Evolutionary conservation across 306 rosid species (phyloP).

Genomic region (Fragaria iinumae): DNA sequence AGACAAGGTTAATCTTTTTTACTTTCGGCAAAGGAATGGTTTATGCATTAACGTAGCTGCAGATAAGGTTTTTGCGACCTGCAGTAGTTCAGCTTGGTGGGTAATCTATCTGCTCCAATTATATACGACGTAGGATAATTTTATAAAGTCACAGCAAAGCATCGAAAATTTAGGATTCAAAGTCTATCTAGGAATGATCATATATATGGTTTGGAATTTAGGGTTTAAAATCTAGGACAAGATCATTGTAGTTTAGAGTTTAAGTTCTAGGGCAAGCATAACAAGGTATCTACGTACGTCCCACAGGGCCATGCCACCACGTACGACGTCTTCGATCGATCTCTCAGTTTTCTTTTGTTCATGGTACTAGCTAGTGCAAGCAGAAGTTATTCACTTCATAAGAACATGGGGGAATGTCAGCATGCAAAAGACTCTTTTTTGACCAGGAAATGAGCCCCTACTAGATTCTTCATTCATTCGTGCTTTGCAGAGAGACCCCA

Average conservation of each 20-base stretch:
- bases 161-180: neutral
- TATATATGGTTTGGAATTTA: too few species aligned
- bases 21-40: conserved; percentile 28
- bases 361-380: neutral
- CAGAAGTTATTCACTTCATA: conserved; percentile 35
- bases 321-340: neutral
- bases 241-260: neutral
- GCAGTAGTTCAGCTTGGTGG: neutral
- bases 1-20: conserved; percentile 16
- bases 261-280: neutral
- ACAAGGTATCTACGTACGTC: neutral
- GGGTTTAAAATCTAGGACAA: too few species aligned
- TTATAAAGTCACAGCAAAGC: neutral
- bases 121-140: too few species aligned
- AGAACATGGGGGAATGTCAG: conserved; percentile 40
- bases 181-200: neutral
- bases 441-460: conserved; percentile 29
- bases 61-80: conserved; percentile 24
- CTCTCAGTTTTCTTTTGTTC: neutral
- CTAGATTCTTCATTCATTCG: conserved; percentile 34
- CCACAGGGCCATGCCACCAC: neutral
- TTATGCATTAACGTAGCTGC: conserved; percentile 1
- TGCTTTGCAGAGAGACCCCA: conserved; percentile 36
- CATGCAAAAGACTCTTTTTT: conserved; percentile 32
- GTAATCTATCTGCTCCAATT: neutral